Base-by-base conservation (phyloP, 2,329 filamentous ascomycete genomes). In the Alternaria infectoria region DNA sequence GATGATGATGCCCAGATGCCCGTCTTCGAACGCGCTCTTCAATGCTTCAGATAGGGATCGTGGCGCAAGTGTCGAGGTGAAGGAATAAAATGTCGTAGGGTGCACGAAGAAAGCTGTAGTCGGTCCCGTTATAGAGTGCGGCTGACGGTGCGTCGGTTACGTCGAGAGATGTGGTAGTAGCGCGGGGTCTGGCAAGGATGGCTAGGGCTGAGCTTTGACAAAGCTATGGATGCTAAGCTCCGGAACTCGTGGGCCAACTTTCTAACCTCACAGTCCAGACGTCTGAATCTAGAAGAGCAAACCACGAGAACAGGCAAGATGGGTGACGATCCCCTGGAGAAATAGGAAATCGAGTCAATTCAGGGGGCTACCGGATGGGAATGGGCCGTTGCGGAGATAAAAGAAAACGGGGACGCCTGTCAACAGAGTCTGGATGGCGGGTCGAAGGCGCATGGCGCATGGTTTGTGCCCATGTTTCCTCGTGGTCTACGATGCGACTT, bases 151-250 rank as follows among this genome's bases (percentile, higher is more conserved):
- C 28, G 56, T 28, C 56, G 58, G 59, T 36, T 57, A 50, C 58
- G 44, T 52, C 46, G 61, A 62, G 59, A 43, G 45, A 59, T 58
- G 54, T 28, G 44, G 54, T 49, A 40, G 57, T 66, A 57, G 65
- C 51, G 67, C 67, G 67, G 67, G 64, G 65, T 63, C 55, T 62
- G 65, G 57, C 57, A 64, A 59, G 61, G 47, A 61, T 50, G 47
- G 59, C 50, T 57, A 52, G 54, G 55, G 61, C 62, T 63, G 51
- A 60, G 45, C 56, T 55, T 47, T 59, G 62, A 65, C 55, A 26
- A 59, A 59, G 26, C 43, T 57, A 52, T 49, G 51, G 44, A 44
- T 32, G 47, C 55, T 45, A 57, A 56, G 23, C 46, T 54, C 52
- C 40, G 40, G 47, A 44, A 59, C 47, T 40, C 26, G 32, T 46